Conservation (phyloP, 164 flowering plant genomes). For the Stephania yunnanensis region DNA sequence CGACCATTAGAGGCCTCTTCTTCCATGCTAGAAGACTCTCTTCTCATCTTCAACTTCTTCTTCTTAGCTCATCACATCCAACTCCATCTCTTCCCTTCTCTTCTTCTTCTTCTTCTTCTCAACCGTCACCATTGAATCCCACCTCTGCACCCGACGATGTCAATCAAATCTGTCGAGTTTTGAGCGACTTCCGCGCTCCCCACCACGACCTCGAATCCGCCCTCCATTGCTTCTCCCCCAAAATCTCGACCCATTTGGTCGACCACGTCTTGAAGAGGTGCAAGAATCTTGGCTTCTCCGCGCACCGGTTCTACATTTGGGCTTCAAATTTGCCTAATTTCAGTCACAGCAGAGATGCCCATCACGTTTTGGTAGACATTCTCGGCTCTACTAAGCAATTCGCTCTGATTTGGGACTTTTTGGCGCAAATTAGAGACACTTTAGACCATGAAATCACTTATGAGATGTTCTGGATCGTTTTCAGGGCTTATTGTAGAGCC, state of each 20-base stretch:
- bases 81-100: background rate
- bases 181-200: constrained; percentile 75
- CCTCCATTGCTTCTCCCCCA: constrained; percentile 36
- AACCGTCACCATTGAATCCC: background rate
- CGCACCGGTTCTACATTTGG: constrained; percentile 81
- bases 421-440: constrained; percentile 45
- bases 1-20: background rate
- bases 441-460: constrained; percentile 30
- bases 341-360: constrained; percentile 41
- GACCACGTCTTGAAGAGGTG: constrained; percentile 80
- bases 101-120: background rate
- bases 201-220: constrained; percentile 66
- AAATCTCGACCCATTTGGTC: constrained; percentile 44
- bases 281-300: constrained; percentile 63
- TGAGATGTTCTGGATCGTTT: constrained; percentile 57
- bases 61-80: background rate
- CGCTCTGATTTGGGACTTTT: constrained; percentile 80
- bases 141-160: constrained; percentile 19
- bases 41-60: background rate
- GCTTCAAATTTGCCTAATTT: constrained; percentile 50
- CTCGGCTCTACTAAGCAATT: constrained; percentile 69
- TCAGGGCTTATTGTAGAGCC: constrained; percentile 63
- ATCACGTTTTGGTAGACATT: constrained; percentile 55
- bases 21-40: background rate
- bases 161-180: constrained; percentile 62